Base-by-base conservation (phyloP, 345 rosid genomes). In the Heritiera littoralis region DNA sequence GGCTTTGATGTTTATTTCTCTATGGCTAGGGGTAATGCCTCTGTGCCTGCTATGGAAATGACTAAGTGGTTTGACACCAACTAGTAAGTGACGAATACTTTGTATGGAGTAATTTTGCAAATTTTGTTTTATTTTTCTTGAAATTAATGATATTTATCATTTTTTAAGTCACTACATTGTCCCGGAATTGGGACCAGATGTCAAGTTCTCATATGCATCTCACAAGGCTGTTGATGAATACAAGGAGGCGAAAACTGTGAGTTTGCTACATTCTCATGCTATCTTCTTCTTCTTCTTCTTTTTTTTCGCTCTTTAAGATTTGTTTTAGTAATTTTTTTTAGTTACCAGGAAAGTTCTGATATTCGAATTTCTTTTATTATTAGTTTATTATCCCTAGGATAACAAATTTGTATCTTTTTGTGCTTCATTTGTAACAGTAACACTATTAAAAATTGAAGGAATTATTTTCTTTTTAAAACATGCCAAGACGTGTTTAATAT, bases 41-140 rank as follows among this genome's bases (percentile, higher is more conserved):
- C 90, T 67, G 92, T 84, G 41, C 95, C 92, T n/a, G 95, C 97
- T 74, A 92, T 92, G 97, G 95, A 92, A 83, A 92, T 92, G 97
- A 92, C 95, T 81, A 92, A 92, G 89, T 92, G 97, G 97, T 92
- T 92, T 77, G 94, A 92, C 84, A 91, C 95, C 30, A 92, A 92
- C 85, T 92, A 92, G 94, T 92, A 85, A 82, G 94, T 87, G 55
- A 58, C 58, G 4, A 6, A 11, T 51, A 17, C 67, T 64, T 55
- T 38, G 17, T n/a, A 3, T 11, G 3, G 3, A 7, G 35, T 28
- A 69, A 14, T 4, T 71, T 5, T 18, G 3, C 32, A 45, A 11
- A 48, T 1, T 10, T 12, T 43, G 0, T 46, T 8, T 7, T 69
- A 10, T 43, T 17, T 32, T 32, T 52, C 23, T 1, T 43, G 8